Conservation (phyloP, 768 basidiomycete genomes). For the Favolaschia claudopus region DNA sequence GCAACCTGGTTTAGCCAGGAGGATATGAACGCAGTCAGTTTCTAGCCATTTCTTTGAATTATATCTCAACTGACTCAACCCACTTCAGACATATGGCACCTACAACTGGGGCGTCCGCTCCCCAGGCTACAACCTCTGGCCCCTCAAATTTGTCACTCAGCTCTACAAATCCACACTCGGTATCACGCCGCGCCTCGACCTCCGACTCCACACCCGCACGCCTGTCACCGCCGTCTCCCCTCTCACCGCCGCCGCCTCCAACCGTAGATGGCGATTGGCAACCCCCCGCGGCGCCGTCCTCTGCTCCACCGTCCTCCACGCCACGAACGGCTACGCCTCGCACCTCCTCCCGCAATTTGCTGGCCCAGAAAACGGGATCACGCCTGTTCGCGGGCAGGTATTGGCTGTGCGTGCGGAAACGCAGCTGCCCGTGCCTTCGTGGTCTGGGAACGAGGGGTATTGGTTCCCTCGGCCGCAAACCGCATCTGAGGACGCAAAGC, state of each 20-base stretch:
- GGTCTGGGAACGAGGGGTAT: conserved; percentile 65
- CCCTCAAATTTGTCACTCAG: conserved; percentile 77
- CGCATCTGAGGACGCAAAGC: conserved; percentile 33
- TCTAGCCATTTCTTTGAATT: neutral
- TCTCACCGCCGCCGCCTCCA: neutral
- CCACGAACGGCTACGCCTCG: conserved; percentile 85
- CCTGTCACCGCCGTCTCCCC: conserved; percentile 57
- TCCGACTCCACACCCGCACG: conserved; percentile 76
- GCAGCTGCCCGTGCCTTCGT: conserved; percentile 49
- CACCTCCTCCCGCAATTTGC: conserved; percentile 75
- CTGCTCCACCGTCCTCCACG: conserved; percentile 78
- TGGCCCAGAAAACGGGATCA: conserved; percentile 59
- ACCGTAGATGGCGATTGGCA: conserved; percentile 58
- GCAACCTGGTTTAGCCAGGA: conserved; percentile 13
- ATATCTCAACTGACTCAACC: neutral
- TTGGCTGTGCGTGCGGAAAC: conserved; percentile 51
- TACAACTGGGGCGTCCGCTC: conserved; percentile 59
- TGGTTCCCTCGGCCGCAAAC: conserved; percentile 88
- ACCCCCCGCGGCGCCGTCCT: conserved; percentile 74
- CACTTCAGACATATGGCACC: conserved; percentile 50
- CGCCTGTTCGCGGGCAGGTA: conserved; percentile 80
- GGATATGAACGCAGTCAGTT: conserved; percentile 22
- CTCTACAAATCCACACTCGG: conserved; percentile 52
- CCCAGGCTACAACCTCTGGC: conserved; percentile 77
- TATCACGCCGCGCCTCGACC: conserved; percentile 40